phyloP scores from a whole-genome alignment of 2,329 filamentous ascomycete genomes.

The Cytospora mali region DNA sequence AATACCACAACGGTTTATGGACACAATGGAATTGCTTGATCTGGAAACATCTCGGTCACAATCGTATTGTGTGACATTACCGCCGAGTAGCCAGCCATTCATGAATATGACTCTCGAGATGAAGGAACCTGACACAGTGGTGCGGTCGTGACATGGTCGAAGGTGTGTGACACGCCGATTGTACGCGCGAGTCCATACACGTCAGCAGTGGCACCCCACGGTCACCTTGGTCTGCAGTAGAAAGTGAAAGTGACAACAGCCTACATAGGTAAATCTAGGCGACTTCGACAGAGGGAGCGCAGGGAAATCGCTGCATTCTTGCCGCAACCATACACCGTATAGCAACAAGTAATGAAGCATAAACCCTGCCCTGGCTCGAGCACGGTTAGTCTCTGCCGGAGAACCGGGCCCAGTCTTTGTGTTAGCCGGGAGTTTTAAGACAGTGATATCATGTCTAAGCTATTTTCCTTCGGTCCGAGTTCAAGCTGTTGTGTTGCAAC shows the following conservation, averaged over 20 bases:
- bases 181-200: neutral
- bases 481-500: neutral
- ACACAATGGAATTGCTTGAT: conserved; percentile 33
- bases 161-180: conserved; percentile 3
- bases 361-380: conserved; percentile 24
- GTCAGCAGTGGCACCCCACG: neutral
- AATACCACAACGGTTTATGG: conserved; percentile 38
- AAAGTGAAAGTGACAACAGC: no score
- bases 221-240: no score
- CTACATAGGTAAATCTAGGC: neutral
- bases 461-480: conserved; percentile 10
- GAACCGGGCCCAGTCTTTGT: conserved; percentile 11
- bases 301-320: neutral
- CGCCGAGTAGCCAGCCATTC: conserved; percentile 30
- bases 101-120: conserved; percentile 30
- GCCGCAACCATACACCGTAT: conserved; percentile 8
- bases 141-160: neutral
- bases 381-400: conserved; percentile 6
- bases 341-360: neutral
- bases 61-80: conserved; percentile 30
- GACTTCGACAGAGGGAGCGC: neutral
- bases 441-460: conserved; percentile 22
- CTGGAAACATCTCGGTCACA: conserved; percentile 28
- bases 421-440: conserved; percentile 14
- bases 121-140: conserved; percentile 5